Conservation (phyloP, 306 rosid genomes). For the Vigna radiata region DNA sequence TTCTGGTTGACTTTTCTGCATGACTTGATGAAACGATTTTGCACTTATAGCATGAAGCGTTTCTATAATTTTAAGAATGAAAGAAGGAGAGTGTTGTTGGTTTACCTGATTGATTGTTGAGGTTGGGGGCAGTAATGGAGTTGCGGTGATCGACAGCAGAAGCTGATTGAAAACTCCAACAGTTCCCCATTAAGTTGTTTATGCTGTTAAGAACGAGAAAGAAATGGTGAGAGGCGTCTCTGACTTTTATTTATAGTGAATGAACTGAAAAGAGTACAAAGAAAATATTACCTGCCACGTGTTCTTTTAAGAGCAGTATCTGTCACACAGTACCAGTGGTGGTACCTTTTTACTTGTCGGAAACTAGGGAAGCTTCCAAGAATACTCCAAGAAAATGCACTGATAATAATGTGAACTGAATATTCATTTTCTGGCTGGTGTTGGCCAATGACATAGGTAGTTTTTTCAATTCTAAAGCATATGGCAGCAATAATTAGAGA, state of each 20-base stretch:
- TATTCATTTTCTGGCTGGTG: neutral
- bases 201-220: constrained; percentile 4
- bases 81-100: neutral
- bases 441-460: neutral
- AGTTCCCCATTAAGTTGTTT: constrained; percentile 50
- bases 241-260: constrained; percentile 36
- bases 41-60: neutral
- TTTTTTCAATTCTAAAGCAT: neutral
- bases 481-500: neutral
- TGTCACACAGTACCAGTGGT: no score
- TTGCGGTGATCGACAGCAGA: constrained; percentile 4
- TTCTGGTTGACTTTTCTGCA: constrained; percentile 18
- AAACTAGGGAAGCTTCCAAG: constrained; percentile 47
- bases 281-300: constrained; percentile 4
- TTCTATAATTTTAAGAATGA: constrained; percentile 4
- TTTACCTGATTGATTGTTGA: constrained; percentile 45
- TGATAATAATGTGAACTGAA: neutral
- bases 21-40: constrained; percentile 18
- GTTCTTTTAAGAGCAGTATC: neutral
- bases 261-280: constrained; percentile 5
- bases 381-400: constrained; percentile 31
- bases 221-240: neutral
- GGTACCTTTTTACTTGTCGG: neutral
- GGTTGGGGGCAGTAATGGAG: constrained; percentile 5
- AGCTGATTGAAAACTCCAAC: constrained; percentile 40